Evolutionary conservation across 148 eudicot genomes (phyloP).

Genomic region (Nepenthes gracilis): DNA sequence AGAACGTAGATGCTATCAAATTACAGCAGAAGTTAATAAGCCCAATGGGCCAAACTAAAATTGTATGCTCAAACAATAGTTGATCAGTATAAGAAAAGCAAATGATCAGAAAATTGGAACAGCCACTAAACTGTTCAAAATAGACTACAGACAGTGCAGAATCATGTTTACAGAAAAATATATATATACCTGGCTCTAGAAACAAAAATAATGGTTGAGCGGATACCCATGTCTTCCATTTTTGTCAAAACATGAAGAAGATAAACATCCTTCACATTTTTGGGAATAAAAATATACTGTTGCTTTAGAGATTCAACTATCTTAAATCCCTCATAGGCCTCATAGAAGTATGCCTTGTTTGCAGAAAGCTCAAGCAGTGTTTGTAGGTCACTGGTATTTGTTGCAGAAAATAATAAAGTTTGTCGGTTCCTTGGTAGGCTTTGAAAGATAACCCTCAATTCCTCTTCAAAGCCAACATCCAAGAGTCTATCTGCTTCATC

Average conservation of each 20-base stretch:
- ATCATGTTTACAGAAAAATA: not conserved
- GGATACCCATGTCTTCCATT: constrained; percentile 64
- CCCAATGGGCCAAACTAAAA: too few species aligned
- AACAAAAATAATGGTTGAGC: constrained; percentile 79
- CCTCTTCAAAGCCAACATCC: constrained; percentile 82
- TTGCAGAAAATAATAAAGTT: constrained; percentile 86
- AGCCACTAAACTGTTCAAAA: too few species aligned
- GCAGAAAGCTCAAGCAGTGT: constrained; percentile 61
- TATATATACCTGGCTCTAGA: constrained; percentile 46
- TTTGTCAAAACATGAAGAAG: constrained; percentile 56
- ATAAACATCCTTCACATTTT: constrained; percentile 67
- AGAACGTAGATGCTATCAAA: too few species aligned
- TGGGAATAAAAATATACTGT: constrained; percentile 55
- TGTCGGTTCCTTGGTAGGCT: constrained; percentile 79
- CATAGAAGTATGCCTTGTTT: constrained; percentile 74
- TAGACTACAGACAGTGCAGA: too few species aligned
- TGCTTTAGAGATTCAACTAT: constrained; percentile 80
- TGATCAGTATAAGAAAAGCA: not conserved
- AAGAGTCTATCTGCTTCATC: constrained; percentile 98
- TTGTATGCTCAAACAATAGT: too few species aligned
- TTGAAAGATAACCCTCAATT: constrained; percentile 57
- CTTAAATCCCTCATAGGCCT: constrained; percentile 76
- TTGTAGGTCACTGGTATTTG: constrained; percentile 72
- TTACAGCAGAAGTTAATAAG: too few species aligned
- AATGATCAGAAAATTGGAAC: not conserved